Evolutionary conservation across 2,329 filamentous ascomycete species (phyloP).

Genomic region (Coniochaeta sp.): DNA sequence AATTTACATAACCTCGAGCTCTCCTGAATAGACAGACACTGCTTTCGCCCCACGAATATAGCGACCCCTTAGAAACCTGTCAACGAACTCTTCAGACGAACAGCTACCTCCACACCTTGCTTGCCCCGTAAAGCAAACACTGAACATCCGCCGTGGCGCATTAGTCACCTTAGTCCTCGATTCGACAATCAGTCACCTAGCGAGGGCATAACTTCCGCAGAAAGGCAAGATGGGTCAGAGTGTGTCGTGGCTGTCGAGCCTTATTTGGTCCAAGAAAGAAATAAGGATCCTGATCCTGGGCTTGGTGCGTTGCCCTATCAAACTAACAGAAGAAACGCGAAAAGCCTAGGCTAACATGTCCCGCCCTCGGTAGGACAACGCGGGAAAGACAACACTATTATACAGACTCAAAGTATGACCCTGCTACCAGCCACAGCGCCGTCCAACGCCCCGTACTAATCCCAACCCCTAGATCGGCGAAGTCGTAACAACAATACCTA

Average conservation of each 20-base stretch:
- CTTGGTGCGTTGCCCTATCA: conserved; percentile 53
- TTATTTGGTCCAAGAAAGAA: conserved; percentile 93
- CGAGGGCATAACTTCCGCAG: background rate
- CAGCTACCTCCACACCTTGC: background rate
- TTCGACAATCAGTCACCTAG: background rate
- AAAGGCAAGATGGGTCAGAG: conserved; percentile 50
- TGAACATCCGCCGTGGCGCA: background rate
- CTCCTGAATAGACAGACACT: background rate
- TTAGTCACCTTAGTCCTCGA: background rate
- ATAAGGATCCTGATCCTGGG: conserved; percentile 93
- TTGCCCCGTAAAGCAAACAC: background rate
- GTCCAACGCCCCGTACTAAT: background rate
- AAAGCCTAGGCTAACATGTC: conserved; percentile 10
- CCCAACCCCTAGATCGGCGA: conserved; percentile 70
- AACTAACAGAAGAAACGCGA: background rate
- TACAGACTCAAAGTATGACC: conserved; percentile 84
- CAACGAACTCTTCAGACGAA: background rate
- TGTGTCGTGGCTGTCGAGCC: conserved; percentile 61
- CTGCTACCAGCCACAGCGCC: background rate
- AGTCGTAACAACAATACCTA: conserved; percentile 97
- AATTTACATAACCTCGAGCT: background rate
- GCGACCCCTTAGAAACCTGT: background rate
- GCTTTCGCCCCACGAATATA: background rate
- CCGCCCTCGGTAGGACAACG: conserved; percentile 66
- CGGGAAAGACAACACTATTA: conserved; percentile 92